Base-by-base conservation (phyloP, 148 eudicot genomes). In the Vaccinium darrowii region DNA sequence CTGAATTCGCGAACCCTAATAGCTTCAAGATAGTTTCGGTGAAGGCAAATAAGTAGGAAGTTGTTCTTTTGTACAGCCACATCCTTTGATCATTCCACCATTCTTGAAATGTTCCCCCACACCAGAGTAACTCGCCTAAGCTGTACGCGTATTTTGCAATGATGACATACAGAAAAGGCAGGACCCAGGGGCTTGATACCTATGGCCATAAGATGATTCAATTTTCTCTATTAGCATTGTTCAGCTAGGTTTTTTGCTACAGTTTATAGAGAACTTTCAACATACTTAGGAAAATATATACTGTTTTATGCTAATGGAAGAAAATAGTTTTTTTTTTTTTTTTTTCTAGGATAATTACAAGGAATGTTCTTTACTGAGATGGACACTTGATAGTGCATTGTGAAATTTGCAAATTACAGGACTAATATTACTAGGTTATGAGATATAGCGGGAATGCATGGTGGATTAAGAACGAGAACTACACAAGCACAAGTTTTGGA, bases 21-120 rank as follows among this genome's bases (percentile, higher is more conserved):
- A 79, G 57, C 73, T 79, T 89, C 30, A 90, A 62, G n/a, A 88
- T 78, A 19, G 19, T 56, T 3, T 85, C 83, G 1, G 47, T 67
- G 36, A 80, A 67, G 54, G 43, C 57, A 56, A 85, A 88, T 16
- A 94, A 33, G 83, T 89, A 89, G 8, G 95, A 90, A 1, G 88
- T 85, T 50, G 83, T 83, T 56, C 92, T 87, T 82, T 85, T 91
- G 85, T 84, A 92, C 47, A 92, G 85, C 95, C 95, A 92, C 72
- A 94, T 91, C 58, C 97, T 88, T 86, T 91, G 95, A 4, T 91
- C 92, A 67, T 94, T 94, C 91, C 91, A 92, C 95, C 97, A 94
- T 25, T 82, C 89, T 79, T 65, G 47, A 8, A 87, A 0, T 8
- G 90, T 90, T 58, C 97, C 95, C 27, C 88, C 86, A 0, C 82